phyloP scores from a whole-genome alignment of 176 grass and related monocot species.

The Rhipidocladum racemiflorum region DNA sequence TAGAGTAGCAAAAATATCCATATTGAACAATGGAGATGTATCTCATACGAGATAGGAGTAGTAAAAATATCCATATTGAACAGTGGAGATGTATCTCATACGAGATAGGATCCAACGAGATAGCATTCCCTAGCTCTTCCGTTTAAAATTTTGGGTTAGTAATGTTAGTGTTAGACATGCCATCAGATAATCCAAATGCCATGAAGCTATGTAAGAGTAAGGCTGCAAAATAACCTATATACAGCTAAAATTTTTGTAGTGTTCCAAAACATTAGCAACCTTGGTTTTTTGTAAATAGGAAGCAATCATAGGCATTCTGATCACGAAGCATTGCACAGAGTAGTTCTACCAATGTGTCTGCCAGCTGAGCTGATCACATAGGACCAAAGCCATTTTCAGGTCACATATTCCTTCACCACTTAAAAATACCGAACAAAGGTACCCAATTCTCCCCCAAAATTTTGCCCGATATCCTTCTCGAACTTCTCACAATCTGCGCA shows the following conservation, averaged over 20 bases:
- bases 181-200: background rate
- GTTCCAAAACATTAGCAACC: background rate
- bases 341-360: background rate
- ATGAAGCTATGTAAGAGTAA: background rate
- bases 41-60: too few relatives aligned
- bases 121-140: too few relatives aligned
- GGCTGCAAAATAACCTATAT: background rate
- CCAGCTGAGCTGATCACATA: background rate
- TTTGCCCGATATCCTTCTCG: too few relatives aligned
- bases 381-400: too few relatives aligned
- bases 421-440: background rate
- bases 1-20: too few relatives aligned
- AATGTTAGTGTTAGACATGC: background rate
- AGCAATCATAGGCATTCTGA: background rate
- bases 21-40: too few relatives aligned
- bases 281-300: background rate
- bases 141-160: background rate
- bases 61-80: too few relatives aligned
- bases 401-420: too few relatives aligned
- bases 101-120: too few relatives aligned
- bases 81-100: too few relatives aligned
- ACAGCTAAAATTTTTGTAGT: background rate
- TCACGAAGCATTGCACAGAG: background rate
- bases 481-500: background rate
- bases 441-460: background rate